Evolutionary conservation across 495 filamentous ascomycete species (phyloP).

Genomic region (Penicillium crystallinum): DNA sequence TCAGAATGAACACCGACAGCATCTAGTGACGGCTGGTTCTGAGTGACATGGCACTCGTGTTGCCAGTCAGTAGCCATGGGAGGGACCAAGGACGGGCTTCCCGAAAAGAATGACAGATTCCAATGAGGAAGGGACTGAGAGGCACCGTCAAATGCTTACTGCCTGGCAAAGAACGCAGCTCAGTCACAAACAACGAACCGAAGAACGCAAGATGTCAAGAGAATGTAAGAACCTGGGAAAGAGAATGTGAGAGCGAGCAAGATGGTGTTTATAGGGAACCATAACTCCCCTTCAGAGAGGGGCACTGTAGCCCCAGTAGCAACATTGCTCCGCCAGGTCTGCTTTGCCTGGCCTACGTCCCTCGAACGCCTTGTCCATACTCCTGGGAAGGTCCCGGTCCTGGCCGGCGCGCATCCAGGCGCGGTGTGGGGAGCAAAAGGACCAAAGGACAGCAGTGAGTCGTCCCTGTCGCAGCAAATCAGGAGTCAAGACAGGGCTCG

Average conservation of each 20-base stretch:
- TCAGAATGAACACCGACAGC: constrained; percentile 37
- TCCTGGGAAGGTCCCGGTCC: constrained; percentile 31
- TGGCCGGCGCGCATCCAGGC: constrained; percentile 32
- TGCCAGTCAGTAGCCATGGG: constrained; percentile 48
- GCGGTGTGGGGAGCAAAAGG: constrained; percentile 19
- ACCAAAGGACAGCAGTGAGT: constrained; percentile 24
- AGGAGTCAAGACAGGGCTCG: constrained; percentile 36
- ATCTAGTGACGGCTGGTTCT: constrained; percentile 39
- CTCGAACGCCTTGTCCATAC: constrained; percentile 39
- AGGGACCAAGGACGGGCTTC: constrained; percentile 41
- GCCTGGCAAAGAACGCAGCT: constrained; percentile 42
- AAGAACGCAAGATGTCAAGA: constrained; percentile 41
- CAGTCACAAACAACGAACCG: constrained; percentile 33
- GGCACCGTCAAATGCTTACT: constrained; percentile 39
- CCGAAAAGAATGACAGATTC: constrained; percentile 52
- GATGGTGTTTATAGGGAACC: constrained; percentile 49
- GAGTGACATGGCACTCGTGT: constrained; percentile 40
- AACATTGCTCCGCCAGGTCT: constrained; percentile 37
- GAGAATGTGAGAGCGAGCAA: constrained; percentile 54
- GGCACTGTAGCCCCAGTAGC: constrained; percentile 31
- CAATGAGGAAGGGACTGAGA: constrained; percentile 33
- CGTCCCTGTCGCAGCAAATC: constrained; percentile 41
- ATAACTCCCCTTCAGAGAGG: constrained; percentile 34
- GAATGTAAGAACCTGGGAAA: constrained; percentile 49
- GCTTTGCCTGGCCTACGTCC: constrained; percentile 34